A percentile compares a stretch with the other conserved stretches of the same genome.
These are phyloP conservation scores for Fraxinus angustifolia DNA, from an alignment of 305 asterid species.

Conservation along the genomic window DNA sequence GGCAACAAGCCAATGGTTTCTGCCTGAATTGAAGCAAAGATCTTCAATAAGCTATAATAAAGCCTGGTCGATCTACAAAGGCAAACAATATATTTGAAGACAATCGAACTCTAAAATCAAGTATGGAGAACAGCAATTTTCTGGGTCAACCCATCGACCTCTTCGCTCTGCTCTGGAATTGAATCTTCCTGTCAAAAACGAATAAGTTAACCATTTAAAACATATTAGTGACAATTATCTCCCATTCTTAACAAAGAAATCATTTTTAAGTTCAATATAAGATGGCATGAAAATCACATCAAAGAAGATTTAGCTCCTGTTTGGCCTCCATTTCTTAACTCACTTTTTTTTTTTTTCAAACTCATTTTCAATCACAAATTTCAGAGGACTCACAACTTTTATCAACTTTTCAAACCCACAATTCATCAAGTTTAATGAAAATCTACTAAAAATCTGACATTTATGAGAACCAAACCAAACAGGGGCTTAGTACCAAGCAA, in stretches of 20 bases:
- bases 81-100: background rate
- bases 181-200: conserved; percentile 51
- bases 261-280: background rate
- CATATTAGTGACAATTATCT: background rate
- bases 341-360: background rate
- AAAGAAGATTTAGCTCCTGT: background rate
- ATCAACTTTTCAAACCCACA: background rate
- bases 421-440: too few species aligned
- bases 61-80: background rate
- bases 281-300: background rate
- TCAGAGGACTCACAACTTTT: background rate
- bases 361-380: background rate
- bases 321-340: background rate
- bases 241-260: background rate
- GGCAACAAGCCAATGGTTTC: background rate
- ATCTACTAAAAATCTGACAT: background rate
- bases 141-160: conserved; percentile 58
- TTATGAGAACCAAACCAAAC: background rate
- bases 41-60: background rate
- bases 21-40: background rate
- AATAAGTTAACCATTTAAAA: background rate
- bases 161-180: conserved; percentile 59
- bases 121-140: conserved; percentile 57
- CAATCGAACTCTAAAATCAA: conserved; percentile 28
- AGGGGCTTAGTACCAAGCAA: background rate